Evolutionary conservation across 371 early-diverging fungal species (phyloP).

Genomic region (Mucor sp.): DNA sequence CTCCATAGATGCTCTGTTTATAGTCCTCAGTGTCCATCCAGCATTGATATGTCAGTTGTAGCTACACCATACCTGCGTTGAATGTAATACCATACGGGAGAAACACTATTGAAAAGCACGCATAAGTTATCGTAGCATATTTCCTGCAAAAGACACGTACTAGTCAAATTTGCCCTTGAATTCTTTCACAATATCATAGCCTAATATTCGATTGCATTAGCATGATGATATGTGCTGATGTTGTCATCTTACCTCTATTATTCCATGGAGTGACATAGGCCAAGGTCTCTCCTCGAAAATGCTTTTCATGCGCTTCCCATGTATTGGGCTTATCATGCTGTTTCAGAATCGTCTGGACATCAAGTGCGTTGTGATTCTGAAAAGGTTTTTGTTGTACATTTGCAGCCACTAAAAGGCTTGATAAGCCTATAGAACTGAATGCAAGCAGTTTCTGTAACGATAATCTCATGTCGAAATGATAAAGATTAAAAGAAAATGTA

Average conservation of each 20-base stretch:
- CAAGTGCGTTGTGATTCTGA: not conserved
- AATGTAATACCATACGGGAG: constrained; percentile 64
- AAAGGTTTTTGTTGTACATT: not conserved
- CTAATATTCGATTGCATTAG: constrained; percentile 15
- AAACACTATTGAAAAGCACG: constrained; percentile 31
- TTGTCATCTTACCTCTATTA: constrained; percentile 43
- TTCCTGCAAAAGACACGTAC: constrained; percentile 20
- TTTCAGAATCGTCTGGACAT: constrained; percentile 13
- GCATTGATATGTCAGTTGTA: not conserved
- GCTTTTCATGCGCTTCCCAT: constrained; percentile 36
- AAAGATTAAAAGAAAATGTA: not conserved
- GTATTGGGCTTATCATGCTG: constrained; percentile 17
- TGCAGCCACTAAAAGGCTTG: not conserved
- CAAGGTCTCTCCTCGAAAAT: constrained; percentile 42
- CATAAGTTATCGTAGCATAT: not conserved
- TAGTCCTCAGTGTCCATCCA: not conserved
- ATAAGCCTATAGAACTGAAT: not conserved
- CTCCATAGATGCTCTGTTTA: constrained; percentile 15
- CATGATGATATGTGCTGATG: not conserved
- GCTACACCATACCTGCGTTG: constrained; percentile 26
- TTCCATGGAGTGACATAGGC: constrained; percentile 78
- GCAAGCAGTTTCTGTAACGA: not conserved
- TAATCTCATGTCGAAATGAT: not conserved
- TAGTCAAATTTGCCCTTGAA: constrained; percentile 71
- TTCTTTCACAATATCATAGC: constrained; percentile 62